Percentiles rank a stretch among this genome's conserved stretches.
These are phyloP conservation scores for Fusarium abutilonis DNA, from an alignment of 2,329 filamentous ascomycete species.

Conservation along the genomic window DNA sequence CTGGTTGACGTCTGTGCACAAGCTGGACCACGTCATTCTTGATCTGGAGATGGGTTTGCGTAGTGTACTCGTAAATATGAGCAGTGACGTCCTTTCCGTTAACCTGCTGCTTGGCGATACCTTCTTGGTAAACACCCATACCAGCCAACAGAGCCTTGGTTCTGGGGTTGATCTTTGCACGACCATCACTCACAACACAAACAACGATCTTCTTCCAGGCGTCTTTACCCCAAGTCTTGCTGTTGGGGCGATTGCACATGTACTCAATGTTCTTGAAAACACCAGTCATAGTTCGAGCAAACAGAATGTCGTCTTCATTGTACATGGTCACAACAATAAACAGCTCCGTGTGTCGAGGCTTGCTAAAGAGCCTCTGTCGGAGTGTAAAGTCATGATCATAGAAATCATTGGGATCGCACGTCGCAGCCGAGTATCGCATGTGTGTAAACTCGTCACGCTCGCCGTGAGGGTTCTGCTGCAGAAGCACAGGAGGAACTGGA, in stretches of 20 bases:
- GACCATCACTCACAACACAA: conserved; percentile 95
- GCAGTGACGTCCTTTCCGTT: conserved; percentile 96
- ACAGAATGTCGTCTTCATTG: conserved; percentile 96
- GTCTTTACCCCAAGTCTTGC: conserved; percentile 97
- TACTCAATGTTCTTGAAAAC: conserved; percentile 99
- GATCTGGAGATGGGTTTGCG: conserved; percentile 84
- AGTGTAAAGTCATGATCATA: conserved; percentile 90
- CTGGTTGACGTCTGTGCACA: conserved; percentile 85
- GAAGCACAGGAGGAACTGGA: conserved; percentile 86
- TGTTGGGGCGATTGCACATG: conserved; percentile 93
- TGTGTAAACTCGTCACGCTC: conserved; percentile 92
- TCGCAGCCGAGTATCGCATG: conserved; percentile 94
- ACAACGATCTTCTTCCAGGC: conserved; percentile 99
- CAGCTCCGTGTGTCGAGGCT: conserved; percentile 89
- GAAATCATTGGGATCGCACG: conserved; percentile 90
- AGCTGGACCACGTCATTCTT: conserved; percentile 90
- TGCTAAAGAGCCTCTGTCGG: conserved; percentile 90
- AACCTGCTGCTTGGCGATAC: conserved; percentile 97
- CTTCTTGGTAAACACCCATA: conserved; percentile 97
- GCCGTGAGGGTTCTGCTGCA: conserved; percentile 89
- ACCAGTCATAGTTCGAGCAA: conserved; percentile 94
- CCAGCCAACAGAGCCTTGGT: conserved; percentile 90
- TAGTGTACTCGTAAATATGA: conserved; percentile 96
- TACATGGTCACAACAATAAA: conserved; percentile 99
- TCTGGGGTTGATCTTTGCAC: conserved; percentile 93